Evolutionary conservation across 371 early-diverging fungal species (phyloP), one percentile per base, ranked within the genome.

Genomic region (Lichtheimia corymbifera): DNA sequence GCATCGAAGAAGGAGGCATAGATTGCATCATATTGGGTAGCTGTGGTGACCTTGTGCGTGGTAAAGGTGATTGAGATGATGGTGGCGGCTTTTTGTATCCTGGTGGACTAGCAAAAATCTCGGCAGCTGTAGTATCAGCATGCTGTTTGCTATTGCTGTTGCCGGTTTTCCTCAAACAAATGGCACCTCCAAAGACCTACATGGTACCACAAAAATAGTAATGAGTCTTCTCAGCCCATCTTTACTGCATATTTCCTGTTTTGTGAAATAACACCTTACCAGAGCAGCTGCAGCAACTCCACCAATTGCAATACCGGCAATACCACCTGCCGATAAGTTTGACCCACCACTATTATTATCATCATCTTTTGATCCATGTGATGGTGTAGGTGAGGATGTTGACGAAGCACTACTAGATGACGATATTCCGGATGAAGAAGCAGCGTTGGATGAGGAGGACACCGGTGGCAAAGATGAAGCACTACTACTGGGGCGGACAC

Each of bases 231-330:
- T 15, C 27, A 14, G n/a, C 20, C 18, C 20, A 52, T 52, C 20
- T n/a, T 12, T 22, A 15, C 15, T 27, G 20, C 24, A 30, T 30
- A 13, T 25, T 53, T 30, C 15, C 17, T 25, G 15, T 15, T 20
- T 25, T 30, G 17, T 20, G 11, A 27, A 20, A 35, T 15, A 35
- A 11, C 20, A 56, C 45, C 35, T 41, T 59, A 59, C 60, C 22
- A 50, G 22, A n/a, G 40, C 51, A 12, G 44, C 25, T 6, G 41
- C 53, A 17, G 52, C 60, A 15, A 59, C 60, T 4, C 41, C 60
- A 22, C 60, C 60, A 52, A 59, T 43, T 17, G 60, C 53, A 52
- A 59, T 52, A 20, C 60, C 60, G 6, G 60, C 60, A 42, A 59
- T 59, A 43, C 42, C 45, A 20, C 57, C 57, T 15, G 28, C 24